phyloP scores from a whole-genome alignment of 768 basidiomycete genomes.

The Pulveroboletus sp. region DNA sequence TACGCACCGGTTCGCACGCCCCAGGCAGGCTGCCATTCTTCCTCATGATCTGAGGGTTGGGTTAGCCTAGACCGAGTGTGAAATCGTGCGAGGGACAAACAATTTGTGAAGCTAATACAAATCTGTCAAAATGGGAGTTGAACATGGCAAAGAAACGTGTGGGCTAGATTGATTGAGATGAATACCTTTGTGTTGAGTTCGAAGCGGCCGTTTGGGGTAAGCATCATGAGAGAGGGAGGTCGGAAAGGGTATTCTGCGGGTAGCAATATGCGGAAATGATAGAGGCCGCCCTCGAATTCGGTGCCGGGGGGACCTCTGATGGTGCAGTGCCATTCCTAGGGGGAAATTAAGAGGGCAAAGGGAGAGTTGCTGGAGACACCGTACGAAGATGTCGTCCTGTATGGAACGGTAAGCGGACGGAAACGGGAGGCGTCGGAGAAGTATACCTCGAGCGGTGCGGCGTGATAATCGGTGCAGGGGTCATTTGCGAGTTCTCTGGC shows the following conservation, averaged over 20 bases:
- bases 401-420: conserved; percentile 10
- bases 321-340: conserved; percentile 94
- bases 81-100: conserved; percentile 44
- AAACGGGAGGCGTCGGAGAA: not conserved
- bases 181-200: conserved; percentile 92
- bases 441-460: conserved; percentile 73
- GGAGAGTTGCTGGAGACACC: conserved; percentile 25
- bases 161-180: conserved; percentile 7
- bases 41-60: conserved; percentile 74
- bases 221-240: conserved; percentile 92
- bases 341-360: conserved; percentile 20
- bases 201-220: conserved; percentile 96
- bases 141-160: conserved; percentile 13
- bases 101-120: conserved; percentile 90
- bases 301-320: conserved; percentile 84
- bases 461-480: conserved; percentile 82
- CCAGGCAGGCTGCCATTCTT: conserved; percentile 98
- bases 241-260: conserved; percentile 96
- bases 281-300: conserved; percentile 93
- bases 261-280: conserved; percentile 88
- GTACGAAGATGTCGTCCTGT: conserved; percentile 88
- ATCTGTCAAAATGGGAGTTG: conserved; percentile 47
- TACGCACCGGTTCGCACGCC: conserved; percentile 86
- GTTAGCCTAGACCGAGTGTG: conserved; percentile 28
- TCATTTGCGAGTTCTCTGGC: conserved; percentile 85